Evolutionary conservation across 202 grass and related monocot species (phyloP).

Genomic region (Carex arenaria): DNA sequence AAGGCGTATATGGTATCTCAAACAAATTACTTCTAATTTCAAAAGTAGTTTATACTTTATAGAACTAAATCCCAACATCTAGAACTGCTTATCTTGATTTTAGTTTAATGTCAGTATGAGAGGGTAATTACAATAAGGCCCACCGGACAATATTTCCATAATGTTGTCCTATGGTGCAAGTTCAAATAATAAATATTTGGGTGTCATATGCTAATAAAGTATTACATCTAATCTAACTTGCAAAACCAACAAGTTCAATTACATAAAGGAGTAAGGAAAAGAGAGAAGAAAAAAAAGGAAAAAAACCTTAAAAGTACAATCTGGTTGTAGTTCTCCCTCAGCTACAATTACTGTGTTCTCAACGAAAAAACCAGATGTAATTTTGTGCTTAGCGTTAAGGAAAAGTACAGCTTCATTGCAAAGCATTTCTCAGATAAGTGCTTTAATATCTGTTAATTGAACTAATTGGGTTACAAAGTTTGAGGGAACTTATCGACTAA

Average conservation of each 20-base stretch:
- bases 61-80: background rate
- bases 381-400: conserved; percentile 85
- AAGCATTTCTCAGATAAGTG: background rate
- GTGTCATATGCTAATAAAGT: background rate
- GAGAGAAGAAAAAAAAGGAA: background rate
- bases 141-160: background rate
- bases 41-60: background rate
- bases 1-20: background rate
- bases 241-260: background rate
- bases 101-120: background rate
- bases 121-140: background rate
- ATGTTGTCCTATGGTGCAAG: background rate
- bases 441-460: background rate
- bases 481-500: background rate
- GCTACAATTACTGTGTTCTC: conserved; percentile 91
- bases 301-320: conserved; percentile 80
- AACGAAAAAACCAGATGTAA: conserved; percentile 86
- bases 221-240: background rate
- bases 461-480: background rate
- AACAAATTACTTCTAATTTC: background rate
- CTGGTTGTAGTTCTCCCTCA: conserved; percentile 81
- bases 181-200: background rate
- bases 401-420: conserved; percentile 14
- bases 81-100: background rate
- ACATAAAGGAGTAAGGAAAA: background rate